Evolutionary conservation across 2,329 filamentous ascomycete genomes (phyloP), one percentile per base, ranked within the genome.

Genomic region (Neopestalotiopsis rosae): DNA sequence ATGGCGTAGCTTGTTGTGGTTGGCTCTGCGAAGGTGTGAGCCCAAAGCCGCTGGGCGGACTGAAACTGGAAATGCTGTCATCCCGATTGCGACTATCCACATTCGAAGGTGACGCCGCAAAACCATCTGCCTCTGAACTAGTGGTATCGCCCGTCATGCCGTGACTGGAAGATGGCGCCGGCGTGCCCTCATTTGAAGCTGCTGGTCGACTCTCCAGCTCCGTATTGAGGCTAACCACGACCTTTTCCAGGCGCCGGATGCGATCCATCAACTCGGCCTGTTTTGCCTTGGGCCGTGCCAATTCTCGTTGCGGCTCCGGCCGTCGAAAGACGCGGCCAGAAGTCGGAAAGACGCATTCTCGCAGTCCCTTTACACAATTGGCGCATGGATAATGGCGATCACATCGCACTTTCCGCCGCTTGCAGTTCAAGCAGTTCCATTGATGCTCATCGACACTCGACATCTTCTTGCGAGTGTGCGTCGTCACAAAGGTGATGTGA

Each of bases 351-450:
- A 52, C 45, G 45, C 45, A 52, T 52, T 52, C 45, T 17, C 45
- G 45, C 45, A 52, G 17, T 17, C 45, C 45, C 45, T 52, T 52
- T 17, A 52, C 45, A 52, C 45, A 52, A 52, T 52, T 52, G 45
- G 17, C 45, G 45, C 45, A 52, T 20, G 45, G 45, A 10, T 52
- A 52, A 52, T 52, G 45, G n/a, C 45, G 45, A 52, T 52, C 45
- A 20, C 45, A 52, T 20, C 45, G 17, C 17, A 52, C 45, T 52
- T 52, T 52, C 14, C 45, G 45, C 45, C 45, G 45, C 45, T 52
- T 52, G 45, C 45, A 52, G 45, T 52, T 52, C 45, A 52, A 20
- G 45, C 45, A 52, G n/a, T 52, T 52, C 45, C 45, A 52, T 52
- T 52, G 45, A 20, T 52, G 45, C 17, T 52, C 45, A 52, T 52